These are phyloP conservation scores for Boletellus sp. DNA, from an alignment of 1,284 basidiomycete genomes.

Conservation along the genomic window DNA sequence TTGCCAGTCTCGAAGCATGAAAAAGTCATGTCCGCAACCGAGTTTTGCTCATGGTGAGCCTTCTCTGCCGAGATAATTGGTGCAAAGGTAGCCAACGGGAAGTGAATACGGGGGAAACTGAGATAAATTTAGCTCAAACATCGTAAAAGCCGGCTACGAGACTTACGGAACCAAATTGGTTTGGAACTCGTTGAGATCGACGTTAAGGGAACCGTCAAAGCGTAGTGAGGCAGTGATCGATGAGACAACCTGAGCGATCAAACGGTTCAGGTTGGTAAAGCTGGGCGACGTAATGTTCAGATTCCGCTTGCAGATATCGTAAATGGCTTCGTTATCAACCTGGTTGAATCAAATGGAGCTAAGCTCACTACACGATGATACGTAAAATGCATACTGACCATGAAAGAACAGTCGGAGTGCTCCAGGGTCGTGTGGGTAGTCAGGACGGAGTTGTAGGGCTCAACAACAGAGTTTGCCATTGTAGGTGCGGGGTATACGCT, in stretches of 20 bases:
- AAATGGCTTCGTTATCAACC: conserved; percentile 93
- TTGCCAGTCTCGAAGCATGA: conserved; percentile 91
- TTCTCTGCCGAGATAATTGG: conserved; percentile 81
- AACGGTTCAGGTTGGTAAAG: conserved; percentile 85
- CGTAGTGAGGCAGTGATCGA: conserved; percentile 71
- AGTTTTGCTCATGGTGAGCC: conserved; percentile 90
- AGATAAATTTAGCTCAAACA: conserved; percentile 30
- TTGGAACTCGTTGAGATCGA: conserved; percentile 92
- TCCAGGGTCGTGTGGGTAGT: conserved; percentile 99
- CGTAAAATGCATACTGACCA: conserved; percentile 50
- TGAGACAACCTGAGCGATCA: conserved; percentile 89
- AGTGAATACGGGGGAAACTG: conserved; percentile 78
- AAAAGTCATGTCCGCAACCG: conserved; percentile 91
- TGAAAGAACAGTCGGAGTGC: conserved; percentile 99
- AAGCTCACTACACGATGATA: conserved; percentile 1
- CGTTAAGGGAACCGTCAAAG: conserved; percentile 87
- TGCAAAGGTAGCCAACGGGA: conserved; percentile 88
- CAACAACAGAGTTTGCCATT: conserved; percentile 95
- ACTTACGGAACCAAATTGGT: conserved; percentile 80
- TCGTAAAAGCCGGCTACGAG: conserved; percentile 2
- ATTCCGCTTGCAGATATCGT: conserved; percentile 94
- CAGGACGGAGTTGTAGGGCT: conserved; percentile 98
- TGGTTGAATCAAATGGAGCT: conserved; percentile 25
- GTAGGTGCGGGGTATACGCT: conserved; percentile 95
- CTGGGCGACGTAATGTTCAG: conserved; percentile 76